Base-by-base conservation (phyloP, 2,329 filamentous ascomycete genomes). In the Periconia macrospinosa region DNA sequence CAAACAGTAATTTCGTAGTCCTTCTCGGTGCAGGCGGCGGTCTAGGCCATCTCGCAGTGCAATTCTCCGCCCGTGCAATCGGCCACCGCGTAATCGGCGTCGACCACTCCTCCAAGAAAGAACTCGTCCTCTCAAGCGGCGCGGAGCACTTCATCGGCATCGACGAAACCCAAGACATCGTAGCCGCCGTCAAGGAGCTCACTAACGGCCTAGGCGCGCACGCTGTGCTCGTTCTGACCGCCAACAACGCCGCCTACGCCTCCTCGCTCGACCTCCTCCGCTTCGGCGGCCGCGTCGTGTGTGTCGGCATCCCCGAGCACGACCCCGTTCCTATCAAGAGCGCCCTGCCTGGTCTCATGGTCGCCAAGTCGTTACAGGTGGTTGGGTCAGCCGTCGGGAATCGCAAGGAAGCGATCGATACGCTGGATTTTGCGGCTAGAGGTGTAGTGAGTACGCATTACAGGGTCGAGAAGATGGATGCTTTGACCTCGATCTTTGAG, bases 121-220 rank as follows among this genome's bases (percentile, higher is more conserved):
- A 81, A 13, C 66, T 88, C 2, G 79, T 83, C 10, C 79, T 79
- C 45, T 77, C 81, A 0, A 84, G 78, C n/a, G 86, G 86, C 9
- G 86, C 86, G 0, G 86, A 89, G 66, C 80, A 83, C 59, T 89
- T 89, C 71, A 76, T 89, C 54, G 84, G 87, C 56, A 76, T 88
- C 53, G 83, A 84, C 30, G 77, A 80, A 43, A 79, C 79, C 30
- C 67, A 69, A 37, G 77, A 78, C 13, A 75, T 85, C 7, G 76
- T 76, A 6, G 77, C 78, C 23, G 81, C 85, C 43, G 83, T 89
- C 46, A 80, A 81, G 61, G 77, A 76, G 35, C 69, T 84, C 1
- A 84, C 85, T 0, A 79, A 77, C 2, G 84, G 84, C 0, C 70
- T 85, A 7, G 86, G 86, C 27, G 86, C 83, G 0, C 80, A 84